Evolutionary conservation across 2,329 filamentous ascomycete genomes (phyloP).

Genomic region (Colletotrichum filicis): DNA sequence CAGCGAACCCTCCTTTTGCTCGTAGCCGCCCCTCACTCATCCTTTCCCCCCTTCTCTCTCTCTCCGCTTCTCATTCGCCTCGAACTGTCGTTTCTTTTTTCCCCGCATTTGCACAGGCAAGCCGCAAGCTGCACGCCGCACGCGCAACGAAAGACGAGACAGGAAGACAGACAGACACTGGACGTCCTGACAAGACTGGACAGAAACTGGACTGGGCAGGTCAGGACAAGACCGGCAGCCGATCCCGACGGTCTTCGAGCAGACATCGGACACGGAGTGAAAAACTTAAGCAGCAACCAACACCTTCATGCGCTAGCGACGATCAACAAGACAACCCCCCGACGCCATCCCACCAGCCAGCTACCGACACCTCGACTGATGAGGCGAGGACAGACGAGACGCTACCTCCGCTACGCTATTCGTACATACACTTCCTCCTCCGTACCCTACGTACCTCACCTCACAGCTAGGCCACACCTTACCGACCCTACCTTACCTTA

Average conservation of each 20-base stretch:
- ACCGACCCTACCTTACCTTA: constrained; percentile 14
- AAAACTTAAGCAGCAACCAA: background rate
- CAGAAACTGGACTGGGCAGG: background rate
- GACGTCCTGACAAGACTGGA: background rate
- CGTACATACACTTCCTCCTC: background rate
- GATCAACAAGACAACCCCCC: background rate
- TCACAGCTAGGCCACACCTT: background rate
- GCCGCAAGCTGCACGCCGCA: background rate
- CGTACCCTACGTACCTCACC: background rate
- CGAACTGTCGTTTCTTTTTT: background rate
- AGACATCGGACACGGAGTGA: background rate
- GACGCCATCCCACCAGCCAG: background rate
- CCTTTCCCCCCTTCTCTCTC: background rate
- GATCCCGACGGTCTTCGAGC: background rate
- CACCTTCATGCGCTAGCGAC: constrained; percentile 3
- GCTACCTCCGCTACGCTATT: background rate
- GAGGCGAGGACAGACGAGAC: background rate
- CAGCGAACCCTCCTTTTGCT: constrained; percentile 1
- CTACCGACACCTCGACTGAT: background rate
- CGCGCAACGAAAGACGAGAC: constrained; percentile 5
- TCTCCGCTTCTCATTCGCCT: background rate
- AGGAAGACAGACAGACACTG: background rate
- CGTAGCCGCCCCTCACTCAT: background rate
- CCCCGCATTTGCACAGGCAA: constrained; percentile 28
- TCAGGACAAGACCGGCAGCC: background rate